These are phyloP conservation scores for Draba incana DNA, from an alignment of 345 rosid genomes.

Conservation along the genomic window DNA sequence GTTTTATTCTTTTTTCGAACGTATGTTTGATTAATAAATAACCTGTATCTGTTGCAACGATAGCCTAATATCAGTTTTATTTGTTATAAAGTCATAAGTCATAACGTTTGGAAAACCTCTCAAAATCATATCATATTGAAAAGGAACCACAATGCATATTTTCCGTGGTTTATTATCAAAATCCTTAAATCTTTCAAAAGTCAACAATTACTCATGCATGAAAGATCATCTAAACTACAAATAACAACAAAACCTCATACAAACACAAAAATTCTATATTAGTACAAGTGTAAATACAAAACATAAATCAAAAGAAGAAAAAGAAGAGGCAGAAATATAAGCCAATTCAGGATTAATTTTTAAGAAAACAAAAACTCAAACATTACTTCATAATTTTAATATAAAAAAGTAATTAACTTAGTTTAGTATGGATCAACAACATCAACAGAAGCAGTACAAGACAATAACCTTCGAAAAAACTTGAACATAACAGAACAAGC, in stretches of 20 bases:
- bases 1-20: too few species aligned
- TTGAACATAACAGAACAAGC: slow-evolving; percentile 55
- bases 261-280: slow-evolving; percentile 10
- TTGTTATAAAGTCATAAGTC: neutral
- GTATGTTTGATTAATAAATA: too few species aligned
- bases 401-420: slow-evolving; percentile 12
- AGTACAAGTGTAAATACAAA: slow-evolving; percentile 29
- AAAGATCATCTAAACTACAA: slow-evolving; percentile 9
- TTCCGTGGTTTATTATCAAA: too few species aligned
- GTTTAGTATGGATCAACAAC: slow-evolving; percentile 44
- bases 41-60: neutral
- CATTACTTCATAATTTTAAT: neutral
- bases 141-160: neutral
- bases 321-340: too few species aligned
- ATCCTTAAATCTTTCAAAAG: neutral
- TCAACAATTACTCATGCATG: neutral
- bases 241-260: neutral
- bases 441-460: slow-evolving; percentile 53
- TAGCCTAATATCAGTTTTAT: neutral
- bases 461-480: slow-evolving; percentile 49
- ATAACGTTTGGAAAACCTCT: neutral
- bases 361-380: slow-evolving; percentile 3
- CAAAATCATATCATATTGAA: neutral
- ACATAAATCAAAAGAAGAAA: too few species aligned
- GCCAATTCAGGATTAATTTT: neutral